Percentiles rank a stretch among this genome's conserved stretches.
Evolutionary conservation across 306 rosid genomes (phyloP).

Genomic region (Quercus agrifolia): DNA sequence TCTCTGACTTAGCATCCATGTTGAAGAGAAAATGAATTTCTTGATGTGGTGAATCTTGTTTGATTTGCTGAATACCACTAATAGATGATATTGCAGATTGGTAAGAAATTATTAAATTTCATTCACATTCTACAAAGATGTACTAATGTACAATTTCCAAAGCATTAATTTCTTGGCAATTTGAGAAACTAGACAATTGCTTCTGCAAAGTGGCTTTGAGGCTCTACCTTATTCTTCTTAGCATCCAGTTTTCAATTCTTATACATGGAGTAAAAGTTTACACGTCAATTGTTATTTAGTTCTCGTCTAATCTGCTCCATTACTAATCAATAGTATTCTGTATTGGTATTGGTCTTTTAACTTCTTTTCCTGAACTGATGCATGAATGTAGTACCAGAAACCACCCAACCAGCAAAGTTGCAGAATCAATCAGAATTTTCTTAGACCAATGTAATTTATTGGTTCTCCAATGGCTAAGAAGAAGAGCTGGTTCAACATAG

Average conservation of each 20-base stretch:
- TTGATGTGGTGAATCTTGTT: constrained; percentile 43
- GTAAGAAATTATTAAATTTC: constrained; percentile 40
- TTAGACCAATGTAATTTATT: too few relatives aligned
- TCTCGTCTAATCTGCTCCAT: not conserved
- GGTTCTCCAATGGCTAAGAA: too few relatives aligned
- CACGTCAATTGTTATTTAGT: not conserved
- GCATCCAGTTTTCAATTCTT: too few relatives aligned
- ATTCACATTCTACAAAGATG: constrained; percentile 24
- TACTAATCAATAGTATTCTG: not conserved
- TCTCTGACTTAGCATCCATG: constrained; percentile 27
- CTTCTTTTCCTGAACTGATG: not conserved
- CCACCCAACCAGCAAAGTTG: not conserved
- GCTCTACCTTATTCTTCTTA: too few relatives aligned
- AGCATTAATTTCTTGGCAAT: too few relatives aligned
- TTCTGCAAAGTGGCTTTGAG: too few relatives aligned
- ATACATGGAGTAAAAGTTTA: not conserved
- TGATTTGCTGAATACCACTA: too few relatives aligned
- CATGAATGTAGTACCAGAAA: not conserved
- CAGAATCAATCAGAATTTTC: too few relatives aligned
- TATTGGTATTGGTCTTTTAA: not conserved
- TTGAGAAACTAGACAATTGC: too few relatives aligned
- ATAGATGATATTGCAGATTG: constrained; percentile 18
- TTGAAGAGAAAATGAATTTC: constrained; percentile 32
- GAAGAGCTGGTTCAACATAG: too few relatives aligned
- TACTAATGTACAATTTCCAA: constrained; percentile 10